Base-by-base conservation (phyloP, 192 early-diverging fungal genomes). In the Gaertneriomyces sp. region DNA sequence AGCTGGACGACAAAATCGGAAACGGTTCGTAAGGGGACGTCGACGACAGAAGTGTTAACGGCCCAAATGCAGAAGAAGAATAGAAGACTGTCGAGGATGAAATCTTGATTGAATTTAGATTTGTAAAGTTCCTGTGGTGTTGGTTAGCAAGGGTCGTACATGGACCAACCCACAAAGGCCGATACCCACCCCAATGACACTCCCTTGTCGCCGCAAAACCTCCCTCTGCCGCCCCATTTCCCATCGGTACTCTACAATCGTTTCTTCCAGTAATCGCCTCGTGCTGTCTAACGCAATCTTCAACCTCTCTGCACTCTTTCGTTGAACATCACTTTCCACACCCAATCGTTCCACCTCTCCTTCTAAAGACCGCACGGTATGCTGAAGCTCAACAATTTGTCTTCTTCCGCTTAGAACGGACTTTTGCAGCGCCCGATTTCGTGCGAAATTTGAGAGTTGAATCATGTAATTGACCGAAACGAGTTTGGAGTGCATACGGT, bases 401-500 rank as follows among this genome's bases (percentile, higher is more conserved):
- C 16, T 19, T 16, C 53, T 49, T 8, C 76, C 76, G 45, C 50
- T 42, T n/a, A 62, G 20, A 6, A 78, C 25, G 1, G 74, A 65
- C 40, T 69, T 71, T 42, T 73, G 63, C 46, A 78, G 53, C 7
- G 58, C 53, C 11, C 71, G 69, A 17, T 66, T 76, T 55, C 73
- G 72, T 10, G 76, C 74, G 25, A 73, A 76, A 50, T 78, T 78
- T 66, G 71, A 64, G 10, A 78, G 67, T 53, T 78, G 75, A 14
- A 68, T 67, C 33, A 78, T 43, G 56, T 78, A 78, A 59, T 69
- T 78, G 49, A 78, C 70, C 10, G 76, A 72, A 10, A 73, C 41
- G 43, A 78, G 61, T 20, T 75, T 72, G 5, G 76, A 60, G 40
- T 72, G 64, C 57, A 78, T 73, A 65, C 76, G 60, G 42, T 63